Base-by-base conservation (phyloP, 73 alveolate species). In the Urostyla sp. region DNA sequence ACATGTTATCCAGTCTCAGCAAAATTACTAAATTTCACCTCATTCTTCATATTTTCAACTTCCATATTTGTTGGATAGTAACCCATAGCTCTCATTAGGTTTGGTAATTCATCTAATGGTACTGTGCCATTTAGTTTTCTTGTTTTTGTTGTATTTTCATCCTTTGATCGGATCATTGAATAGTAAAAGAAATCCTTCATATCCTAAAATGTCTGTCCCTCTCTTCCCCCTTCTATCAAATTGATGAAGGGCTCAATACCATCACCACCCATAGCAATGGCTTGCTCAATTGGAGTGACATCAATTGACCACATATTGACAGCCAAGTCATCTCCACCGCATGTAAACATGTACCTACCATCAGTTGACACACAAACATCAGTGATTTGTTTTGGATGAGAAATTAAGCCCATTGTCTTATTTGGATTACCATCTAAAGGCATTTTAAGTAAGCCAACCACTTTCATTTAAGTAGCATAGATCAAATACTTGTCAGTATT, bases 351-450 rank as follows among this genome's bases (percentile, higher is more conserved):
- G 87, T 84, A 87, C 63, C 95, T 95, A 4, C 97, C 95, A 90
- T 95, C 98, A 52, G 92, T 80, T 40, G 99, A 90, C 0, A 95
- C 94, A 40, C 96, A 90, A 35, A 97, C 83, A 75, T 95, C 98
- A 58, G 89, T 94, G 20, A 97, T 93, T 53, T 91, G 87, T 13
- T 94, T 98, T 40, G 99, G 99, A 84, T 97, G 99, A 31, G 98
- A 98, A 49, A 97, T 94, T 1, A 97, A 93, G 35, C 99, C 99
- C 99, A 97, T 95, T 32, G 98, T 90, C 83, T 96, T 94, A 78
- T 90, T 94, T 48, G 99, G 99, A 85, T 97, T 97, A 8, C 99
- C 99, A 80, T 96, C 99, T 23, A 96, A 86, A 16, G 99, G 98
- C 45, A 96, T 90, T 36, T 94, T 95, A 85, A 97, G 94, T 6